phyloP scores from a whole-genome alignment of 192 early-diverging fungal species.

The Backusella tuberculispora region DNA sequence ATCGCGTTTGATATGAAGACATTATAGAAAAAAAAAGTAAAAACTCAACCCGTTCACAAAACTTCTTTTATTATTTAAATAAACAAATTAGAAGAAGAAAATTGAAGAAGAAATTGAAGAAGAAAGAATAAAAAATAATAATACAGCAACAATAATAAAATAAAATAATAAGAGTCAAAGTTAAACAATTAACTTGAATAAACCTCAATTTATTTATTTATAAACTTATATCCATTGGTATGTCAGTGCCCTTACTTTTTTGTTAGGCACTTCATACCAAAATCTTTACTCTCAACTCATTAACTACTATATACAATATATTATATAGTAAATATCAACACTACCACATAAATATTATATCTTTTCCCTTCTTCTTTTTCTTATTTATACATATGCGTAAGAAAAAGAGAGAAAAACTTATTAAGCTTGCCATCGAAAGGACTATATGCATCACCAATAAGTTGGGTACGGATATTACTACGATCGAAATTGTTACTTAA shows the following conservation, averaged over 20 bases:
- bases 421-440: constrained; percentile 93
- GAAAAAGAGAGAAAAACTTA: constrained; percentile 35
- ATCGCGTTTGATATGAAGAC: constrained; percentile 1
- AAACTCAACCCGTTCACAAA: too few species aligned
- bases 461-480: constrained; percentile 85
- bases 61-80: too few species aligned
- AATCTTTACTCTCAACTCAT: constrained; percentile 33
- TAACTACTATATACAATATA: constrained; percentile 16
- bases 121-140: too few species aligned
- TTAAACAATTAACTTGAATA: background rate
- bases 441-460: constrained; percentile 86
- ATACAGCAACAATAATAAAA: too few species aligned
- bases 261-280: constrained; percentile 31
- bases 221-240: background rate
- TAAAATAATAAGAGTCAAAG: background rate
- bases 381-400: background rate
- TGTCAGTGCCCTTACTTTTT: constrained; percentile 21
- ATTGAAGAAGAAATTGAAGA: too few species aligned
- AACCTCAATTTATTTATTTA: constrained; percentile 5
- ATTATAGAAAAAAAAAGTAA: background rate
- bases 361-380: background rate
- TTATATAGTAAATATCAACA: background rate
- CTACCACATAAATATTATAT: too few species aligned
- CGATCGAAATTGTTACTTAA: constrained; percentile 82
- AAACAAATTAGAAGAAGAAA: too few species aligned